These are phyloP conservation scores for Malus sieversii DNA, from an alignment of 306 rosid genomes.

Conservation along the genomic window DNA sequence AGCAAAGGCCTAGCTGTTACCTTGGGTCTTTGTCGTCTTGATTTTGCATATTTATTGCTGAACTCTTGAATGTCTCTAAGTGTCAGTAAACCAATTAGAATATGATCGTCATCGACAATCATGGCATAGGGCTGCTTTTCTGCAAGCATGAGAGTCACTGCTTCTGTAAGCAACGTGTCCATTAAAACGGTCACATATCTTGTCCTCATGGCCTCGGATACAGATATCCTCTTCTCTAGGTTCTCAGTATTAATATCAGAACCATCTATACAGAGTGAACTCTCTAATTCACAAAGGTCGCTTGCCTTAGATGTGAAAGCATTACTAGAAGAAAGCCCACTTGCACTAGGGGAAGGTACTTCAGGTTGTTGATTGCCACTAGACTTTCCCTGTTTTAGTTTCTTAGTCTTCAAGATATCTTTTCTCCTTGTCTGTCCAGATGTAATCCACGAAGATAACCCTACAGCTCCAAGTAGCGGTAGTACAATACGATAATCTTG, in stretches of 20 bases:
- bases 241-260: conserved; percentile 8
- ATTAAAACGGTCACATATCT: conserved; percentile 56
- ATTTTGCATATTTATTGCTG: conserved; percentile 38
- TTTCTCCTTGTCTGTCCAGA: conserved; percentile 63
- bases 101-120: conserved; percentile 54
- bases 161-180: conserved; percentile 60
- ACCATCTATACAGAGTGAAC: conserved; percentile 56
- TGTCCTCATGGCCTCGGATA: conserved; percentile 89
- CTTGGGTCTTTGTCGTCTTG: conserved; percentile 52
- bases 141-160: conserved; percentile 69
- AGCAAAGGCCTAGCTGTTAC: conserved; percentile 15
- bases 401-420: conserved; percentile 22
- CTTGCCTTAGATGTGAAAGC: conserved; percentile 17
- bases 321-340: conserved; percentile 32
- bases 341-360: conserved; percentile 24
- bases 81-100: conserved; percentile 68
- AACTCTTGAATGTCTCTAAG: conserved; percentile 67
- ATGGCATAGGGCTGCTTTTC: conserved; percentile 88
- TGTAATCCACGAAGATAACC: conserved; percentile 87
- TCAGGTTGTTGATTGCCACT: conserved; percentile 26
- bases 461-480: conserved; percentile 94
- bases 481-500: conserved; percentile 91
- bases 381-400: conserved; percentile 19
- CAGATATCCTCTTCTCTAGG: conserved; percentile 40
- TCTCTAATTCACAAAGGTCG: conserved; percentile 64